A percentile compares a stretch with the other conserved stretches of the same genome.
These are phyloP conservation scores for Macrocybe sp. DNA, from an alignment of 1,284 basidiomycete species.

Conservation along the genomic window DNA sequence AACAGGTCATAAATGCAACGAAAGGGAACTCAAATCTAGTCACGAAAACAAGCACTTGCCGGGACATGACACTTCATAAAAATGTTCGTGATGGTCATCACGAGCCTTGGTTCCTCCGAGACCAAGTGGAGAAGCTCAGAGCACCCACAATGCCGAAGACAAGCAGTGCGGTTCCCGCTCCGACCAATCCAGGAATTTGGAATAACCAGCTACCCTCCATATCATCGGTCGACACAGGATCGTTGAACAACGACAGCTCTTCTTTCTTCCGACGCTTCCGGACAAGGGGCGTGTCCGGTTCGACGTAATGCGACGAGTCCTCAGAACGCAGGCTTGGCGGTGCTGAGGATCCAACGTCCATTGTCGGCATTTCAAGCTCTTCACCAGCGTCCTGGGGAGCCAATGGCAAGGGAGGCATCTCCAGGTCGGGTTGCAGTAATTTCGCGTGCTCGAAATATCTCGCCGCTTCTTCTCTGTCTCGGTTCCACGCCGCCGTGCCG, in stretches of 20 bases:
- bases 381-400: slow-evolving; percentile 32
- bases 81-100: not conserved
- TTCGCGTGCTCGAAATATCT: slow-evolving; percentile 68
- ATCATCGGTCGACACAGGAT: slow-evolving; percentile 39
- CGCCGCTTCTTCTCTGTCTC: slow-evolving; percentile 61
- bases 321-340: slow-evolving; percentile 29
- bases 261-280: slow-evolving; percentile 47
- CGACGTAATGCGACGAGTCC: slow-evolving; percentile 29
- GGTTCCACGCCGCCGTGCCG: slow-evolving; percentile 62
- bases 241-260: slow-evolving; percentile 44
- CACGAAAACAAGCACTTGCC: not conserved
- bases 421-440: slow-evolving; percentile 50
- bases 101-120: slow-evolving; percentile 62
- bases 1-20: not conserved
- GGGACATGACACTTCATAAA: too few species aligned
- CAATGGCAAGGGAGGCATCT: slow-evolving; percentile 59
- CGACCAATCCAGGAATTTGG: slow-evolving; percentile 69
- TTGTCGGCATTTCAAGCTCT: slow-evolving; percentile 59
- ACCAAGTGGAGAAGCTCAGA: slow-evolving; percentile 66
- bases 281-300: slow-evolving; percentile 33
- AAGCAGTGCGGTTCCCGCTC: slow-evolving; percentile 72
- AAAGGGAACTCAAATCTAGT: slow-evolving; percentile 1
- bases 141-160: slow-evolving; percentile 73
- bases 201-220: slow-evolving; percentile 72
- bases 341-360: slow-evolving; percentile 37